Percentiles rank a stretch among this genome's conserved stretches.
These are phyloP conservation scores for Kluyveromyces marxianus DNA, from an alignment of 1,139 yeast species.

Conservation along the genomic window DNA sequence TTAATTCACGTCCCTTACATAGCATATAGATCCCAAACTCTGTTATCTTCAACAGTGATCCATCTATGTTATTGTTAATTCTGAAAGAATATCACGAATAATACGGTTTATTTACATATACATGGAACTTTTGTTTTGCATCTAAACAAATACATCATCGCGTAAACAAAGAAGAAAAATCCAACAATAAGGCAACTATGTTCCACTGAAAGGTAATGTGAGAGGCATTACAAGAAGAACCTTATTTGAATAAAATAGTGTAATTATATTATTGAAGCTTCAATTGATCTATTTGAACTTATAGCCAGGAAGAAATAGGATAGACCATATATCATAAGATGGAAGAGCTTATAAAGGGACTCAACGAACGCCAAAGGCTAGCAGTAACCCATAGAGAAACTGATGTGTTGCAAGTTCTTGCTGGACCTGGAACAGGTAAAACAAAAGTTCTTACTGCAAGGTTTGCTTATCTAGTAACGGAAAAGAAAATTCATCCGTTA, in stretches of 20 bases:
- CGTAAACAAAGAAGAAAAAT: too few relatives aligned
- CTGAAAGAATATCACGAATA: too few relatives aligned
- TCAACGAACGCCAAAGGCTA: conserved; percentile 50
- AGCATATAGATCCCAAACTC: background rate
- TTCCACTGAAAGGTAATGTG: too few relatives aligned
- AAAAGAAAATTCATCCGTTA: conserved; percentile 47
- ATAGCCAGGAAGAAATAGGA: too few relatives aligned
- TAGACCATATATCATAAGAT: background rate
- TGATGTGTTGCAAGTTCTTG: conserved; percentile 62
- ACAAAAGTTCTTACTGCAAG: conserved; percentile 75
- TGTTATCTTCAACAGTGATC: background rate
- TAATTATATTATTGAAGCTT: too few relatives aligned
- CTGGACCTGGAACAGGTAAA: conserved; percentile 91
- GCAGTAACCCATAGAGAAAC: conserved; percentile 54
- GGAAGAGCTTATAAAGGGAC: conserved; percentile 12
- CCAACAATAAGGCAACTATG: too few relatives aligned
- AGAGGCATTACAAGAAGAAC: too few relatives aligned
- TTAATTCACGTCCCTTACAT: background rate
- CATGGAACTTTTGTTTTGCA: too few relatives aligned
- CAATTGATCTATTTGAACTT: too few relatives aligned
- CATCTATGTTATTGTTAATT: too few relatives aligned
- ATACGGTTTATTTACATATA: background rate
- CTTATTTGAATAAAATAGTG: background rate
- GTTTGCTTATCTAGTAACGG: conserved; percentile 59
- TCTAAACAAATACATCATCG: too few relatives aligned